phyloP scores from a whole-genome alignment of 2,329 filamentous ascomycete genomes.

The Xylaria sp. region DNA sequence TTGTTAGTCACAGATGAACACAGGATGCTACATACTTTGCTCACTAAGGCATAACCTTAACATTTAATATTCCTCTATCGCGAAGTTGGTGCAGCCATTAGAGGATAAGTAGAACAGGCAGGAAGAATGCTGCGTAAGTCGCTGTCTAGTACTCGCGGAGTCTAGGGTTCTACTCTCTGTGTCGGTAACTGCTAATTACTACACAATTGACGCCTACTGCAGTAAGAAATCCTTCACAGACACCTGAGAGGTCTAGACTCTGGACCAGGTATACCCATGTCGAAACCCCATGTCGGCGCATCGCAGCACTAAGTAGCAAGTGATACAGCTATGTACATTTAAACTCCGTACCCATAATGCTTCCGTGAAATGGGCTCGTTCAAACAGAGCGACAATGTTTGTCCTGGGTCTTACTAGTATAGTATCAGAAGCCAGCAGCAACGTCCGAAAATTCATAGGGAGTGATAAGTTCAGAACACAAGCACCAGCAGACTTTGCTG shows the following conservation, averaged over 20 bases:
- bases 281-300: neutral
- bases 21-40: too few relatives aligned
- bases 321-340: neutral
- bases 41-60: too few relatives aligned
- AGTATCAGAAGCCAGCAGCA: neutral
- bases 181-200: neutral
- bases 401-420: neutral
- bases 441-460: neutral
- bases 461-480: neutral
- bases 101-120: too few relatives aligned
- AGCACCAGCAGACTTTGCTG: neutral
- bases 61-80: too few relatives aligned
- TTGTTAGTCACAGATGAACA: too few relatives aligned
- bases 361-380: neutral
- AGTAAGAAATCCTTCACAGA: too few relatives aligned
- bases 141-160: too few relatives aligned
- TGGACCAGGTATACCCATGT: neutral
- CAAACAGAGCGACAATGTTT: too few relatives aligned
- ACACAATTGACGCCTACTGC: too few relatives aligned
- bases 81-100: too few relatives aligned
- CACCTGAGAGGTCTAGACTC: constrained; percentile 1
- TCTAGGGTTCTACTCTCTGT: neutral
- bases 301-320: neutral
- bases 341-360: neutral
- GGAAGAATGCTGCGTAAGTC: too few relatives aligned